Percentiles rank a stretch among this genome's conserved stretches.
Conservation (phyloP, 2,329 filamentous ascomycete genomes). For the Anthostomella pinea region DNA sequence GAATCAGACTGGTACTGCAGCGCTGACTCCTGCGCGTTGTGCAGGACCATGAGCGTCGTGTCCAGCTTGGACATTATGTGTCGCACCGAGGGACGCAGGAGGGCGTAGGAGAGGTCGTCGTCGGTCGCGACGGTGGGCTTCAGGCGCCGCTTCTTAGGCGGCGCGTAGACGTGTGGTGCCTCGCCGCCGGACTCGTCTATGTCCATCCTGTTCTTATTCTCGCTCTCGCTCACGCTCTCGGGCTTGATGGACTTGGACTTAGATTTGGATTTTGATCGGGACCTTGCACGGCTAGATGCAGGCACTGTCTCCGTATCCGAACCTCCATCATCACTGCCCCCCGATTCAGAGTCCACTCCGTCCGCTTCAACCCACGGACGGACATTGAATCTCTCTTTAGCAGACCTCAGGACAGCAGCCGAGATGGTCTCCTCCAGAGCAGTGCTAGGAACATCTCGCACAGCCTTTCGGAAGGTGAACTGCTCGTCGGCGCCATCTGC, state of each 20-base stretch:
- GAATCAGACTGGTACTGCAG: conserved; percentile 29
- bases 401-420: conserved; percentile 62
- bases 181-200: conserved; percentile 13
- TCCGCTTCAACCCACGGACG: conserved; percentile 33
- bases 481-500: conserved; percentile 37
- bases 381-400: conserved; percentile 60
- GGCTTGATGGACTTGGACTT: conserved; percentile 19
- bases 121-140: conserved; percentile 62
- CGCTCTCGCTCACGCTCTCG: conserved; percentile 16
- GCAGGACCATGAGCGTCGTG: conserved; percentile 64
- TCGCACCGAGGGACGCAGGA: conserved; percentile 67
- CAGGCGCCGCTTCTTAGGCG: conserved; percentile 21
- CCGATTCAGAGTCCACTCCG: conserved; percentile 6
- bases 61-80: conserved; percentile 71
- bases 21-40: conserved; percentile 60
- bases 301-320: conserved; percentile 15
- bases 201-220: conserved; percentile 25
- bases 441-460: conserved; percentile 50
- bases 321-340: conserved; percentile 14
- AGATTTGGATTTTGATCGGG: conserved; percentile 13
- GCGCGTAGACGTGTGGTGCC: not conserved
- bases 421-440: conserved; percentile 69
- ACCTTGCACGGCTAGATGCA: conserved; percentile 7
- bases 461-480: conserved; percentile 48
- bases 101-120: conserved; percentile 62